Evolutionary conservation across 2,329 filamentous ascomycete genomes (phyloP), one percentile per base, ranked within the genome.

Genomic region (Diplodia seriata): DNA sequence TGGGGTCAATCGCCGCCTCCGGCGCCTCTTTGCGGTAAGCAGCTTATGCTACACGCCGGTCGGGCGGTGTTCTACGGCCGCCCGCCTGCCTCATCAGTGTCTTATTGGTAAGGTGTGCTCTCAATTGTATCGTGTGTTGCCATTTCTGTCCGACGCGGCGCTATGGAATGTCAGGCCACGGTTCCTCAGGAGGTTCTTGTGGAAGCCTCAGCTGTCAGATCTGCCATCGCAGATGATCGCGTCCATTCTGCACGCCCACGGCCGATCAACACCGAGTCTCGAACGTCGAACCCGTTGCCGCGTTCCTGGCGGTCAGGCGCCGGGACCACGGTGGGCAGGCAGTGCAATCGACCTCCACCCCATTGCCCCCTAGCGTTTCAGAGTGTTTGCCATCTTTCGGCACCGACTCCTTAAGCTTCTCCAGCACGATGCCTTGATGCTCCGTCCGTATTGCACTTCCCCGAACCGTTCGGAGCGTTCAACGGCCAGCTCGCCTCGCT

Each of bases 131-230:
- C 43, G 29, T 51, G 43, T 51, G 43, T 38, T 63, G 29, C 59
- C 59, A 51, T 51, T 63, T 63, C 59, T 63, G 59, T 63, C 59
- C 47, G 31, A 63, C 47, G 23, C 26, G 29, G 47, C 59, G 36
- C 59, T 31, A 63, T 26, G 59, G 59, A 51, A 50, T 63, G 59
- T 38, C 47, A 63, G 59, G 26, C 59, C 59, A 51, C 38, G 59
- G 29, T 51, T 33, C 59, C 31, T 38, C 36, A 47, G 55, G 36
- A 38, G 55, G 36, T 59, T 59, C 55, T 59, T 29, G 36, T 23
- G 55, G 14, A 15, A 43, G 55, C 40, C 47, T n/a, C 26, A 63
- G 29, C 59, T 33, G 59, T 38, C 43, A 51, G 40, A 20, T 36
- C 29, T 51, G 57, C 56, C 56, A 59, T 12, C 14, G 36, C 36